Conservation (phyloP, 1,139 yeast genomes). For the Yamadazyma mexicana region DNA sequence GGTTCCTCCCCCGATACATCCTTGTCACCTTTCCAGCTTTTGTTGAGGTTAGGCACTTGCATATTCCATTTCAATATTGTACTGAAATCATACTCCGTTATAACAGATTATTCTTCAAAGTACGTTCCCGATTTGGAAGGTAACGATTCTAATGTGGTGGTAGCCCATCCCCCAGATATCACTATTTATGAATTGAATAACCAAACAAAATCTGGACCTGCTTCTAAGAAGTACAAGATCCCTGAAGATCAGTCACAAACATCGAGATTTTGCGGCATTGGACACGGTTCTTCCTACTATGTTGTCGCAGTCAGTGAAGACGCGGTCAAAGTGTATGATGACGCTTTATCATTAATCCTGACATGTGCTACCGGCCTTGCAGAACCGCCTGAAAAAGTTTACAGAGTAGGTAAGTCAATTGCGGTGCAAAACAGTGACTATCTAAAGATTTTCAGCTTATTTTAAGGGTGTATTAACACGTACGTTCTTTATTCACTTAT, state of each 20-base stretch:
- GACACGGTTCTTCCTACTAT: not conserved
- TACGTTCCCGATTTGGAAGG: constrained; percentile 9
- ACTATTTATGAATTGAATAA: constrained; percentile 7
- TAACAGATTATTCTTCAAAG: constrained; percentile 12
- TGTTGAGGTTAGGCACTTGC: constrained; percentile 15
- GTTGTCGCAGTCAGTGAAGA: not conserved
- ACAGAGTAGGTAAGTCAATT: constrained; percentile 11
- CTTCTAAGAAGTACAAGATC: not conserved
- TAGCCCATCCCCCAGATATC: constrained; percentile 8
- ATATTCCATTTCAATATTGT: constrained; percentile 16
- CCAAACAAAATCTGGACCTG: not conserved
- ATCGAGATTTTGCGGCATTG: not conserved
- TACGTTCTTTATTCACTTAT: not conserved
- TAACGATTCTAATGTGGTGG: constrained; percentile 7
- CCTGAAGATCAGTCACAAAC: not conserved
- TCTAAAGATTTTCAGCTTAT: constrained; percentile 1
- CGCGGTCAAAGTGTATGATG: not conserved
- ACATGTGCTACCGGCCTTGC: not conserved
- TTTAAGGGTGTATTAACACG: no score
- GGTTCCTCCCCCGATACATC: constrained; percentile 10
- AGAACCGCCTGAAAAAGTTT: not conserved
- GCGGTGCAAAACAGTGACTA: constrained; percentile 3
- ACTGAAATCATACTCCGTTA: constrained; percentile 11
- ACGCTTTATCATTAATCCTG: not conserved
- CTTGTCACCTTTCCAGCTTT: constrained; percentile 14